Conservation (phyloP, 345 rosid genomes). For the Iberis pinnata region DNA sequence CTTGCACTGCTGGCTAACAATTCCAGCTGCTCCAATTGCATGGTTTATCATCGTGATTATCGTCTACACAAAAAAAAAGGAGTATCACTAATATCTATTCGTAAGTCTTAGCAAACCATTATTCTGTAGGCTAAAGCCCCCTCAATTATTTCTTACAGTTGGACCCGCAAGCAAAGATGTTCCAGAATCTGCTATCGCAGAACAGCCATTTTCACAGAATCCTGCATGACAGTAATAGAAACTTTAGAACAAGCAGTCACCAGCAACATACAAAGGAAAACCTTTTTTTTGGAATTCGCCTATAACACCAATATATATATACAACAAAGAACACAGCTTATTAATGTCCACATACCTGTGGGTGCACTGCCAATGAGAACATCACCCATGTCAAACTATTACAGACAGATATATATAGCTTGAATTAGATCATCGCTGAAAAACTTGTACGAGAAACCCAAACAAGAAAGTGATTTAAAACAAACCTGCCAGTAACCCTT, state of each 20-base stretch:
- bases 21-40: constrained; percentile 86
- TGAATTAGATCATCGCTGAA: no score
- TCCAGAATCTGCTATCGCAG: constrained; percentile 98
- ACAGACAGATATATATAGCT: not conserved
- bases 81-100: not conserved
- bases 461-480: constrained; percentile 15
- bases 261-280: no score
- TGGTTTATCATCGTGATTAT: constrained; percentile 73
- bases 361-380: constrained; percentile 68
- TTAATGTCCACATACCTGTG: constrained; percentile 46
- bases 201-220: constrained; percentile 59
- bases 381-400: constrained; percentile 90
- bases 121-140: not conserved
- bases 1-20: constrained; percentile 81
- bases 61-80: constrained; percentile 35
- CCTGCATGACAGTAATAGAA: constrained; percentile 41
- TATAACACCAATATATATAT: no score
- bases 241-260: no score
- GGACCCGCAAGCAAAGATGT: constrained; percentile 94
- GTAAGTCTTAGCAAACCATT: not conserved
- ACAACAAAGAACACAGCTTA: no score
- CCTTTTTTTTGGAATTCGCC: no score
- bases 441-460: no score
- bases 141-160: constrained; percentile 42
- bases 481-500: constrained; percentile 99